These are phyloP conservation scores for Exutisphaerella laricina DNA, from an alignment of 2,329 filamentous ascomycete genomes.

Conservation along the genomic window DNA sequence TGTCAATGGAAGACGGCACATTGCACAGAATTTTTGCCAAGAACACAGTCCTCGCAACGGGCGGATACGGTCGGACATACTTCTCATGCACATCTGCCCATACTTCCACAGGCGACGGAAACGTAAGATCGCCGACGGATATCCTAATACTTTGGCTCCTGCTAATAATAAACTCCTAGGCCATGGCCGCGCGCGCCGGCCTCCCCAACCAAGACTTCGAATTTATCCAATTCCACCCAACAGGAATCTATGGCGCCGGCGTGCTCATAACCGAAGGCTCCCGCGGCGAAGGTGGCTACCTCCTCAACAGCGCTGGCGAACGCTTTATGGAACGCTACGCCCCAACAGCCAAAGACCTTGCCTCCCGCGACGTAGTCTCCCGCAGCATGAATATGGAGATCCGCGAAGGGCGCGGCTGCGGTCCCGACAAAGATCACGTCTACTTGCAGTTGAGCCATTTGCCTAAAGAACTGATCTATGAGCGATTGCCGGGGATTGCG, in stretches of 20 bases:
- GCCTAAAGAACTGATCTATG: slow-evolving; percentile 43
- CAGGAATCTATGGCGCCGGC: slow-evolving; percentile 48
- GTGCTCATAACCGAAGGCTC: slow-evolving; percentile 48
- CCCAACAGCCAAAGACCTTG: slow-evolving; percentile 47
- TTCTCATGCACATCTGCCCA: slow-evolving; percentile 48
- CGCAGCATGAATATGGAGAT: slow-evolving; percentile 48
- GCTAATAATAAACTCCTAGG: slow-evolving; percentile 19
- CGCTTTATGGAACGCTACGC: slow-evolving; percentile 50
- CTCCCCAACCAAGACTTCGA: slow-evolving; percentile 48
- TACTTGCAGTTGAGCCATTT: slow-evolving; percentile 46
- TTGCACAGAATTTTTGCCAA: slow-evolving; percentile 45
- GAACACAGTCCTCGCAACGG: slow-evolving; percentile 47
- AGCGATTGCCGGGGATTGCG: slow-evolving; percentile 46
- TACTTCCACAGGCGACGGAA: slow-evolving; percentile 47
- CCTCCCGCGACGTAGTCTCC: slow-evolving; percentile 45
- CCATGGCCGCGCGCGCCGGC: slow-evolving; percentile 46
- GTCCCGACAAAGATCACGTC: slow-evolving; percentile 45
- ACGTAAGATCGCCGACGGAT: slow-evolving; percentile 21
- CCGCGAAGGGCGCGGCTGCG: slow-evolving; percentile 42
- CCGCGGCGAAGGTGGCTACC: slow-evolving; percentile 47
- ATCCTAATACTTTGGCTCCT: neutral
- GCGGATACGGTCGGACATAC: slow-evolving; percentile 48
- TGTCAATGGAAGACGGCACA: slow-evolving; percentile 48
- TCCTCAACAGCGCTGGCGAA: slow-evolving; percentile 46
- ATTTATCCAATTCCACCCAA: slow-evolving; percentile 49